Percentiles rank a stretch among this genome's conserved stretches.
phyloP scores from a whole-genome alignment of 208 protist species.

The Leptomonas pyrrhocoris region DNA sequence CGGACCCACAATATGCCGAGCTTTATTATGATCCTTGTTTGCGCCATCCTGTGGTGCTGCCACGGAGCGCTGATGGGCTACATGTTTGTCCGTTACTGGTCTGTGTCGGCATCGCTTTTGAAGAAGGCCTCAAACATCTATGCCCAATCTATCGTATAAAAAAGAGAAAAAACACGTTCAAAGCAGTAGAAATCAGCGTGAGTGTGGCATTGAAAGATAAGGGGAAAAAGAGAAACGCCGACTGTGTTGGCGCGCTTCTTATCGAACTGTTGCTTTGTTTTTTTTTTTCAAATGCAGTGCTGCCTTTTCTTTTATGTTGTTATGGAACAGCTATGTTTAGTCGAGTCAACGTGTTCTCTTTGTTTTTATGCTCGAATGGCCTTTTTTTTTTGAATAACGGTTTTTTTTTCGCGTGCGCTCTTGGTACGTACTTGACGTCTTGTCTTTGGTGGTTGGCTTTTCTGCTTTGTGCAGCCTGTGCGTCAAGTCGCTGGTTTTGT shows the following conservation, averaged over 20 bases:
- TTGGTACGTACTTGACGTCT: not conserved
- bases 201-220: not conserved
- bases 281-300: not conserved
- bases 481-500: no score
- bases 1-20: not conserved
- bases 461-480: no score
- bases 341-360: no score
- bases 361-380: slow-evolving; percentile 4
- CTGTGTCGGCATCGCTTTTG: slow-evolving; percentile 35
- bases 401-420: not conserved
- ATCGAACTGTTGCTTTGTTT: no score
- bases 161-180: no score
- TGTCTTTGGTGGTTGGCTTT: not conserved
- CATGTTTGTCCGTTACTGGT: slow-evolving; percentile 62
- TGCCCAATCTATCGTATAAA: slow-evolving; percentile 35
- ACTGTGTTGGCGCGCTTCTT: no score
- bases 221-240: not conserved
- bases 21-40: slow-evolving; percentile 61
- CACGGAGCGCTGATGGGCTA: slow-evolving; percentile 57
- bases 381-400: not conserved
- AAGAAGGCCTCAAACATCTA: slow-evolving; percentile 40
- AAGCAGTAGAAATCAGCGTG: no score
- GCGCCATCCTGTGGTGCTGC: slow-evolving; percentile 68
- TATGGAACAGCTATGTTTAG: no score
- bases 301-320: not conserved